These are phyloP conservation scores for Wickerhamiella parazyma DNA, from an alignment of 805 yeast species.

Conservation along the genomic window DNA sequence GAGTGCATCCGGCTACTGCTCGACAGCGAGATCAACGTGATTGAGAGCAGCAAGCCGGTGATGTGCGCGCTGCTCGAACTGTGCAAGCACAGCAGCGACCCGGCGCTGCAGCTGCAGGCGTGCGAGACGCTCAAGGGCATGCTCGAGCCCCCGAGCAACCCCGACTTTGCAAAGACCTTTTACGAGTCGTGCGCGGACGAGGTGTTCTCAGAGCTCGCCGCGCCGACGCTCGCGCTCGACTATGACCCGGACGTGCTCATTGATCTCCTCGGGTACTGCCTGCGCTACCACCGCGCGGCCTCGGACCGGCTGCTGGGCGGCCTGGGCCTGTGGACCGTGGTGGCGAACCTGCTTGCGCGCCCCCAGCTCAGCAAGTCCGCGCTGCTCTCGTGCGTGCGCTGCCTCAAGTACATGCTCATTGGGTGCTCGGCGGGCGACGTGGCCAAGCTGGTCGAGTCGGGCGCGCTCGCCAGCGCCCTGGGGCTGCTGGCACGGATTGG, in stretches of 20 bases:
- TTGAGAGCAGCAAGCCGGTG: constrained; percentile 21
- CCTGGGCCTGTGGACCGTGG: constrained; percentile 42
- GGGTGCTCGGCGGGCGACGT: constrained; percentile 52
- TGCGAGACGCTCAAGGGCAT: constrained; percentile 68
- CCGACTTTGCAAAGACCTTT: constrained; percentile 30
- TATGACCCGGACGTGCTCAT: constrained; percentile 39
- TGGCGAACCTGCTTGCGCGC: constrained; percentile 35
- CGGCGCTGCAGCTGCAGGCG: constrained; percentile 69
- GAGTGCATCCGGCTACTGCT: constrained; percentile 69
- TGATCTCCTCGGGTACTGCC: constrained; percentile 56
- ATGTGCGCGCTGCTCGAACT: constrained; percentile 41
- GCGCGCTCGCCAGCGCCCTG: constrained; percentile 39
- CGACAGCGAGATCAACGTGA: constrained; percentile 65
- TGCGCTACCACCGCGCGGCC: constrained; percentile 45
- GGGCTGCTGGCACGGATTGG: constrained; percentile 36
- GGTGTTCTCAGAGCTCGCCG: constrained; percentile 38
- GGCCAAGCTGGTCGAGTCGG: constrained; percentile 41
- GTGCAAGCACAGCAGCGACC: constrained; percentile 45
- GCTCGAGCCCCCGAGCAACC: constrained; percentile 38
- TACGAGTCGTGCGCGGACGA: constrained; percentile 48
- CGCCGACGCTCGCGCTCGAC: constrained; percentile 15
- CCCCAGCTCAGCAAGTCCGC: constrained; percentile 33
- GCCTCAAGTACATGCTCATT: constrained; percentile 44
- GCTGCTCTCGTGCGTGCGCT: constrained; percentile 53
- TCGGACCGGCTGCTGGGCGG: constrained; percentile 54